Percentiles rank a stretch among this genome's conserved stretches.
Evolutionary conservation across 805 yeast genomes (phyloP).

Genomic region (Candida quercuum): DNA sequence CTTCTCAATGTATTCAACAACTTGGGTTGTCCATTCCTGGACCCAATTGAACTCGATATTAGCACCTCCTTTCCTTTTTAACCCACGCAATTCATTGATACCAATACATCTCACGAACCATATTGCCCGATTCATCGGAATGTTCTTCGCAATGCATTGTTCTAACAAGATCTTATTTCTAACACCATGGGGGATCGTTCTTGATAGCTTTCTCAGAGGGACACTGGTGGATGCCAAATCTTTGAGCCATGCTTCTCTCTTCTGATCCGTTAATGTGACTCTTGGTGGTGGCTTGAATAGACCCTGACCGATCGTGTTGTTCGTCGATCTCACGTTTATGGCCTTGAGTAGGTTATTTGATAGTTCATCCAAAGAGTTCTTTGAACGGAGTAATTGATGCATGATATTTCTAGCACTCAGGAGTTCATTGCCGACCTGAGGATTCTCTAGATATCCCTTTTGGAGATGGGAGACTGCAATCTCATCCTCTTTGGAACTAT

Average conservation of each 20-base stretch:
- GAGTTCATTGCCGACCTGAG: constrained; percentile 60
- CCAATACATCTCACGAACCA: constrained; percentile 91
- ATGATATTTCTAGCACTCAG: constrained; percentile 61
- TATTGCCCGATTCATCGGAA: constrained; percentile 77
- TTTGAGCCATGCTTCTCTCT: constrained; percentile 78
- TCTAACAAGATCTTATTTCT: constrained; percentile 70
- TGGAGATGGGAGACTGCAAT: constrained; percentile 52
- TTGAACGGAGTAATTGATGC: constrained; percentile 23
- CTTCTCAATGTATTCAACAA: constrained; percentile 50
- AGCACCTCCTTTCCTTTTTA: constrained; percentile 42
- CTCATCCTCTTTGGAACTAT: constrained; percentile 47
- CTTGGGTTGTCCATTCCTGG: constrained; percentile 87
- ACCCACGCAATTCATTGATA: constrained; percentile 63
- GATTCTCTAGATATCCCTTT: constrained; percentile 65
- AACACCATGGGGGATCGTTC: constrained; percentile 88
- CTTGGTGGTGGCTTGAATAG: constrained; percentile 80
- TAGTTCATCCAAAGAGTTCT: constrained; percentile 40
- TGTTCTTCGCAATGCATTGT: constrained; percentile 56
- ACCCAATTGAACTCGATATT: constrained; percentile 60
- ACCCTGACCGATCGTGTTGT: constrained; percentile 41
- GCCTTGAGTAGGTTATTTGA: constrained; percentile 43
- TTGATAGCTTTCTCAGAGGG: constrained; percentile 62
- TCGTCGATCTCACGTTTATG: constrained; percentile 38
- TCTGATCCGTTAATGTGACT: constrained; percentile 84
- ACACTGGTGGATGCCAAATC: constrained; percentile 67